These are phyloP conservation scores for Spathaspora girioi DNA, from an alignment of 805 yeast genomes.

Conservation along the genomic window DNA sequence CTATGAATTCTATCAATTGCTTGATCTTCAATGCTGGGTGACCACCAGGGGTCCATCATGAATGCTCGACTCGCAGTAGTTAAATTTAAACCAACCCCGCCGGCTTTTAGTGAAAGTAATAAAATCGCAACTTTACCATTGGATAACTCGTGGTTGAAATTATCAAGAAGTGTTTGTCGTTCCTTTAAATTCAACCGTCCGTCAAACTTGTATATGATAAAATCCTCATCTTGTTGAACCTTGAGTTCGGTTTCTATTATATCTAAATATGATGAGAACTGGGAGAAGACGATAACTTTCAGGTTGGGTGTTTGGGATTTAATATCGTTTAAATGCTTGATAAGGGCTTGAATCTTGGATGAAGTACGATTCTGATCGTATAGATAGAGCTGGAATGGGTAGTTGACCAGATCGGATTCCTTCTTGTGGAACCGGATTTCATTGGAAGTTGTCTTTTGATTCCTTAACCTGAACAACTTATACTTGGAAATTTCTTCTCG, in stretches of 20 bases:
- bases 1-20: slow-evolving; percentile 90
- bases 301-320: slow-evolving; percentile 58
- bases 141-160: slow-evolving; percentile 39
- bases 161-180: slow-evolving; percentile 56
- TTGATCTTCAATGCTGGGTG: slow-evolving; percentile 85
- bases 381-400: slow-evolving; percentile 32
- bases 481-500: slow-evolving; percentile 50
- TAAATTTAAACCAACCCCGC: slow-evolving; percentile 89
- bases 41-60: slow-evolving; percentile 98
- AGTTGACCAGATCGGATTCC: slow-evolving; percentile 5
- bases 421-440: slow-evolving; percentile 28
- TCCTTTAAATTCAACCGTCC: slow-evolving; percentile 71
- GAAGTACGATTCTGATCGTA: slow-evolving; percentile 56
- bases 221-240: slow-evolving; percentile 37
- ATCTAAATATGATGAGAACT: slow-evolving; percentile 80
- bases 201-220: slow-evolving; percentile 69
- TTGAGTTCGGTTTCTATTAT: slow-evolving; percentile 60
- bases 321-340: slow-evolving; percentile 53
- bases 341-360: slow-evolving; percentile 67
- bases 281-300: slow-evolving; percentile 86
- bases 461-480: slow-evolving; percentile 44
- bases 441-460: slow-evolving; percentile 17
- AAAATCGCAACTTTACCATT: slow-evolving; percentile 45
- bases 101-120: slow-evolving; percentile 79
- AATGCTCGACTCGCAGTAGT: slow-evolving; percentile 83